Evolutionary conservation across 768 basidiomycete genomes (phyloP), one percentile per base, ranked within the genome.

Genomic region (Amanita thiersii): DNA sequence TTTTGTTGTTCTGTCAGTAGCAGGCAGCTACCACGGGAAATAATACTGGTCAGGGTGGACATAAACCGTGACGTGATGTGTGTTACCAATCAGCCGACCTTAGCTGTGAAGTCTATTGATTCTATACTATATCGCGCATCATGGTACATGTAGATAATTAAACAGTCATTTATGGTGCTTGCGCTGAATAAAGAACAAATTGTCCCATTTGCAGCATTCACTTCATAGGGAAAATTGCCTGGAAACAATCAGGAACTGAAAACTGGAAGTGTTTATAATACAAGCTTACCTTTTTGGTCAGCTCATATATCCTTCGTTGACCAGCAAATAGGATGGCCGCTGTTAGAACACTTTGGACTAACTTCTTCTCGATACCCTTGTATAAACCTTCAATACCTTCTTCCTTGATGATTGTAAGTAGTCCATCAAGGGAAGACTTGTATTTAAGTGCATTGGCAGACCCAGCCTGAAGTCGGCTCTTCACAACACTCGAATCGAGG

Each of bases 291-390:
- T 59, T 58, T 55, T 78, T 86, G 9, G 76, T 79, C n/a, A 81
- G 46, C 50, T 86, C 81, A 44, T 80, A 88, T 41, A 87, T 77
- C 48, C 90, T 73, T 52, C 81, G 74, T 60, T 98, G 94, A 5
- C 86, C 78, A 10, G 82, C 86, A 56, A 98, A 98, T 49, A 98
- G 70, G 51, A 98, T 89, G 4, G 91, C 90, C 11, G 92, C 92
- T 5, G 91, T 94, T 37, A 97, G 69, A 1, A 96, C 88, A 49
- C 86, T 90, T 61, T 97, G 94, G 3, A 86, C 44, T 15, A 99
- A 77, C 64, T 99, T 99, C 53, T 82, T 87, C 10, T 72, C 72
- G 19, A 93, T 74, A 4, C 93, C 93, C 50, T 77, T 84, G 69
- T 96, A 96, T 15, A 96, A 58, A 2, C 92, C 92, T 51, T 66